Evolutionary conservation across 805 yeast genomes (phyloP).

Genomic region (Cyberlindnera euphorbiae): DNA sequence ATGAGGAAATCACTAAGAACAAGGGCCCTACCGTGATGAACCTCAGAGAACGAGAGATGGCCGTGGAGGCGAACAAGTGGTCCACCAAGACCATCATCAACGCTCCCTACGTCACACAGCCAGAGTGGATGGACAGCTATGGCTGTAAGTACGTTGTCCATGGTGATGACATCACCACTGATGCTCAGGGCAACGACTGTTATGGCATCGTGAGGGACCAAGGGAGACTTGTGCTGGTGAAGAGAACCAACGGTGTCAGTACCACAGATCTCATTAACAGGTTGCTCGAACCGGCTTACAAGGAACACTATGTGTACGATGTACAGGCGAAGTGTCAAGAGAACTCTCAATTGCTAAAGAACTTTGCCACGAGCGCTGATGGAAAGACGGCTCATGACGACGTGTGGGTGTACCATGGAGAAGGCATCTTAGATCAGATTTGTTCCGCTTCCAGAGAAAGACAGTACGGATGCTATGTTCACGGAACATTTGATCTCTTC

Average conservation of each 20-base stretch:
- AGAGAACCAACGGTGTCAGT: constrained; percentile 88
- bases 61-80: constrained; percentile 92
- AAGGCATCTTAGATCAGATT: too few species aligned
- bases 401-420: constrained; percentile 45
- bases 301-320: constrained; percentile 16
- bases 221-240: constrained; percentile 88
- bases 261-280: constrained; percentile 94
- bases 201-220: constrained; percentile 76
- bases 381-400: constrained; percentile 52
- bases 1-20: constrained; percentile 74
- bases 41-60: constrained; percentile 70
- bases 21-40: constrained; percentile 96
- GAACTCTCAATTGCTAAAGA: constrained; percentile 17
- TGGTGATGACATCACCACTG: constrained; percentile 97
- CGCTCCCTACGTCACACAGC: constrained; percentile 94
- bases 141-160: constrained; percentile 92
- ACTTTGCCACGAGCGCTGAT: constrained; percentile 59
- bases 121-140: constrained; percentile 59
- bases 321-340: constrained; percentile 1
- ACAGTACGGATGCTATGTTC: constrained; percentile 45
- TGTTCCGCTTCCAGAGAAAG: too few species aligned
- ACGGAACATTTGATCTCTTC: constrained; percentile 88
- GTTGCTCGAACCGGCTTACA: constrained; percentile 43
- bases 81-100: constrained; percentile 59
- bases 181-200: constrained; percentile 92